A percentile compares a stretch with the other conserved stretches of the same genome.
Conservation (phyloP, 1,139 yeast genomes). For the Hanseniaspora gamundiae region DNA sequence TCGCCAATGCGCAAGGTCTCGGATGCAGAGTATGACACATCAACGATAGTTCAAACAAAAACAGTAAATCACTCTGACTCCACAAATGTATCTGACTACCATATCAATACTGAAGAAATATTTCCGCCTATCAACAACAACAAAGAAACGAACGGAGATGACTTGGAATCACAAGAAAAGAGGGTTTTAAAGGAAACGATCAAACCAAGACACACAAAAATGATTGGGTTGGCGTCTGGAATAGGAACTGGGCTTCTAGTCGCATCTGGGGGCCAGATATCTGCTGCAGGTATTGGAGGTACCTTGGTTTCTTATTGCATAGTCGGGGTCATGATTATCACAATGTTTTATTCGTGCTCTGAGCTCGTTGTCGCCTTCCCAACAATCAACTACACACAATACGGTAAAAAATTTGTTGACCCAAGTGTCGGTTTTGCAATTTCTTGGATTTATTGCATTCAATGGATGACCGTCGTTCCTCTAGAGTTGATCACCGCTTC, state of each 20-base stretch:
- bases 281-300: constrained; percentile 64
- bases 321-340: constrained; percentile 47
- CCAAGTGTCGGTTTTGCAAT: constrained; percentile 63
- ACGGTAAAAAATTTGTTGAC: constrained; percentile 54
- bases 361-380: constrained; percentile 67
- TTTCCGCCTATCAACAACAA: no score
- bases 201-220: constrained; percentile 35
- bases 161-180: not conserved
- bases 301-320: constrained; percentile 46
- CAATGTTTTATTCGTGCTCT: constrained; percentile 55
- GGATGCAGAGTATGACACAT: no score
- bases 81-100: no score
- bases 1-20: no score
- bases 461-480: constrained; percentile 66
- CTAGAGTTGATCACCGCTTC: constrained; percentile 65
- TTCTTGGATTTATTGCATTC: constrained; percentile 65
- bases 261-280: constrained; percentile 53
- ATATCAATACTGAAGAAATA: no score
- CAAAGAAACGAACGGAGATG: not conserved
- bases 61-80: no score
- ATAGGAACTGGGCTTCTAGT: constrained; percentile 51
- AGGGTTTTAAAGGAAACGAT: constrained; percentile 32
- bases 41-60: no score
- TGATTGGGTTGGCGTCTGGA: constrained; percentile 51
- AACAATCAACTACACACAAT: constrained; percentile 50